A percentile compares a stretch with the other conserved stretches of the same genome.
These are phyloP conservation scores for Aspergillus sp. DNA, from an alignment of 2,329 filamentous ascomycete species.

Conservation along the genomic window DNA sequence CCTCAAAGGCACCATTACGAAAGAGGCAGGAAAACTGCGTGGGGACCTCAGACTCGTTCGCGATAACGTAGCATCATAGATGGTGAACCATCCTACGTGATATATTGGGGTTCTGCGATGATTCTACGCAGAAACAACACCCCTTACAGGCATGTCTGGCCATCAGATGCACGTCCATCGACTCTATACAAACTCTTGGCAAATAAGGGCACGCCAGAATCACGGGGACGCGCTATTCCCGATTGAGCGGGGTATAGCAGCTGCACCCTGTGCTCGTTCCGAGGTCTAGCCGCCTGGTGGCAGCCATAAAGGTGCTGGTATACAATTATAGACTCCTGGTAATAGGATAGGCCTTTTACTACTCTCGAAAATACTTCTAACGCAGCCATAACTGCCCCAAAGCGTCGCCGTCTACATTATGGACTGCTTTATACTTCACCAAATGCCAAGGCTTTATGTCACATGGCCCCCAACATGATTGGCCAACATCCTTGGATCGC, in stretches of 20 bases:
- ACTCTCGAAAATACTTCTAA: neutral
- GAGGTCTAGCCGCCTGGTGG: neutral
- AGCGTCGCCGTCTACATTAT: neutral
- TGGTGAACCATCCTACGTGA: conserved; percentile 2
- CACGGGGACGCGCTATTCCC: conserved; percentile 34
- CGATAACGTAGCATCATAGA: conserved; percentile 8
- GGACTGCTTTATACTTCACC: conserved; percentile 24
- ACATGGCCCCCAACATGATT: conserved; percentile 21
- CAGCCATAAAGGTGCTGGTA: neutral
- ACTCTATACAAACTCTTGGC: conserved; percentile 32
- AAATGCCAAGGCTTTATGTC: conserved; percentile 22
- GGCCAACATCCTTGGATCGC: conserved; percentile 18
- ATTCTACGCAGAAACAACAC: neutral
- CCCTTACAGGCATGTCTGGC: conserved; percentile 11
- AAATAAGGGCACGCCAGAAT: conserved; percentile 28
- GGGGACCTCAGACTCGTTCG: conserved; percentile 23
- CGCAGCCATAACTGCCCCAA: neutral
- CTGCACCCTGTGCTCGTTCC: neutral
- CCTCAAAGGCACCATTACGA: conserved; percentile 44
- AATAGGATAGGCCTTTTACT: neutral
- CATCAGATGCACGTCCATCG: conserved; percentile 14
- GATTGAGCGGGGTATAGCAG: conserved; percentile 16
- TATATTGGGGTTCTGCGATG: conserved; percentile 6
- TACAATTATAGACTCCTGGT: neutral
- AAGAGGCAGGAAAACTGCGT: conserved; percentile 33